Conservation (phyloP, 495 filamentous ascomycete genomes). For the Neohortaea acidophila region DNA sequence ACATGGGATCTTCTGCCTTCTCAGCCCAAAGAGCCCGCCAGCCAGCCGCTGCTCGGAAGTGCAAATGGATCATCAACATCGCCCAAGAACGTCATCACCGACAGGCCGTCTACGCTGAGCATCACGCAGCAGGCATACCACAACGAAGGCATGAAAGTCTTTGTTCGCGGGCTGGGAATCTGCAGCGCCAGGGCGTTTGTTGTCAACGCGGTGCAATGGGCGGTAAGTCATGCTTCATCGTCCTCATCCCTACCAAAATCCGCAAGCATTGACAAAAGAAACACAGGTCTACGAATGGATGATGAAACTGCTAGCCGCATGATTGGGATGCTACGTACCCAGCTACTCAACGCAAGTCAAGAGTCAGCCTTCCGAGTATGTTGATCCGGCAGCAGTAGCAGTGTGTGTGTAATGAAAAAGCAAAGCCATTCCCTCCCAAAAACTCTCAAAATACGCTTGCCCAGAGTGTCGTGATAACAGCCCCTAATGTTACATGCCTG, state of each 20-base stretch:
- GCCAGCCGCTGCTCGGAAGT: conserved; percentile 16
- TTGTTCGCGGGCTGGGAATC: conserved; percentile 62
- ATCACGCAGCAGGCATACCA: conserved; percentile 48
- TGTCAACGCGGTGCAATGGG: conserved; percentile 73
- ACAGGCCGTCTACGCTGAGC: conserved; percentile 39
- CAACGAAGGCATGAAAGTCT: conserved; percentile 46
- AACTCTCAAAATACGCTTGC: background rate
- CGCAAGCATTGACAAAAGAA: background rate
- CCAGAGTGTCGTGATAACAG: background rate
- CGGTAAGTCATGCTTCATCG: conserved; percentile 29
- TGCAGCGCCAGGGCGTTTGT: conserved; percentile 75
- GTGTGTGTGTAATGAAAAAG: background rate
- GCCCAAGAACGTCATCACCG: conserved; percentile 6
- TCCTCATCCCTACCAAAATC: background rate
- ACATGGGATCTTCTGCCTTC: conserved; percentile 25
- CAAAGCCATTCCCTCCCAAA: background rate
- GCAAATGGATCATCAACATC: conserved; percentile 23
- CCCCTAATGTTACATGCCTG: conserved; percentile 8
- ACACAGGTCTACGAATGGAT: conserved; percentile 19
- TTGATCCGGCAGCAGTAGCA: background rate
- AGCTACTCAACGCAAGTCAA: conserved; percentile 3
- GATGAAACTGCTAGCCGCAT: conserved; percentile 11
- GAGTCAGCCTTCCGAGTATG: background rate
- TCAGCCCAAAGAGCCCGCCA: conserved; percentile 4
- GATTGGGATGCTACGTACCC: conserved; percentile 9